Evolutionary conservation across 352 stramenopile genomes (phyloP), one percentile per base, ranked within the genome.

Genomic region (Phytophthora macrochlamydospora): DNA sequence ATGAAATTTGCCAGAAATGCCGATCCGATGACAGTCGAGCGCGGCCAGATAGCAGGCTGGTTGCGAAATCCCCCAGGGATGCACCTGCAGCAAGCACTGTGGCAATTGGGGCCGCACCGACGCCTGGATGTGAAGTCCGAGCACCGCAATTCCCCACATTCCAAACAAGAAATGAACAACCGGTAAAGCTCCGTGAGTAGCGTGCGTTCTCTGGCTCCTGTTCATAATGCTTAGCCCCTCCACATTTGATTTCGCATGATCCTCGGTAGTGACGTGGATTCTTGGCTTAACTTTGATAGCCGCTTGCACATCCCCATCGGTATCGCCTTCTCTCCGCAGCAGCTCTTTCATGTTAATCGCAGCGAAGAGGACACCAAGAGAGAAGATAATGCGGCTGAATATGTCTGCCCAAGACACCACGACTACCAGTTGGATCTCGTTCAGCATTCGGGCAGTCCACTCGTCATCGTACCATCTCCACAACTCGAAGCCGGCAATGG

Each of bases 401-500:
- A 72, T 30, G 14, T 76, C 63, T 0, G 33, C 45, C 54, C 63
- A 67, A 3, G 68, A 76, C 8, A 69, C 50, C 9, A 76, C 56
- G 38, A 63, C 42, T 7, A 76, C 51, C 35, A 73, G 51, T 18
- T 67, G 59, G 32, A 70, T 37, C 38, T 76, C 63, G 40, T 76
- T 69, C 9, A 73, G 11, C 18, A 40, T 63, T 37, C 52, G 55
- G 5, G 56, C 57, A 14, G 32, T 14, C 64, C 69, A 76, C 48
- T 54, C 55, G 45, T 85, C 66, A 12, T 65, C 61, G 50, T 69
- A 78, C 76, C 72, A 83, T 28, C 42, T 51, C 30, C 44, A 33
- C 9, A 49, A 13, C 5, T 60, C 55, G 50, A 86, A 72, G 7
- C 70, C 64, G 0, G 42, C 33, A 4, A 52, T 18, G 0, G 28